Evolutionary conservation across 768 basidiomycete species (phyloP), one percentile per base, ranked within the genome.

Genomic region (Cantharellus anzutake): DNA sequence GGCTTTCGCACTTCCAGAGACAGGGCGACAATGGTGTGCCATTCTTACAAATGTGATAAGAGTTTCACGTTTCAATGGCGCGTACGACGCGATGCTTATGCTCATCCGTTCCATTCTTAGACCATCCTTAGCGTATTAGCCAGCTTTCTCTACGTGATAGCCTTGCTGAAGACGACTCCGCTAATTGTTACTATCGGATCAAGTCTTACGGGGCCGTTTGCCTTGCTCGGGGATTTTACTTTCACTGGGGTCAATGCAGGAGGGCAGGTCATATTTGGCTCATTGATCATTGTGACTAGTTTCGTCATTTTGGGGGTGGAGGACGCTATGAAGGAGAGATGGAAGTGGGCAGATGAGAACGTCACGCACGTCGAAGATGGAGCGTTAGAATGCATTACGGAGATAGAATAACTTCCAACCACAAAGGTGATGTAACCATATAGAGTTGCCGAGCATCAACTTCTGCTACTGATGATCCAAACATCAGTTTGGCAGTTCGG

Each of bases 121-220:
- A 91, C 90, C 86, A 71, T 73, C 40, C 88, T 93, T 65, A 90
- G 88, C 0, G 71, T 86, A 40, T 80, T 79, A 4, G 87, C 85
- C 61, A 90, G 96, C 71, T 94, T 84, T 67, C 68, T 91, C 53
- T 90, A 90, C 67, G 81, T 89, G 38, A 67, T 89, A 20, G 86
- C 92, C 2, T 94, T 97, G 91, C 80, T 99, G 63, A 94, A 93
- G 73, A 99, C 94, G 4, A 92, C 92, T 1, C 93, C 93, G 0
- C 73, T 93, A 7, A 88, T 96, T 20, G 93, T 86, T 16, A 98
- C 94, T 0, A 75, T 97, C 59, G 94, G 94, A 37, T 76, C 98
- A 4, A 89, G 86, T 60, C 77, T 98, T 11, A 96, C 96, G 0
- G 96, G 97, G 68, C 94, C 92, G 3, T 74, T 93, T 57, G 90